Percentiles rank a stretch among this genome's conserved stretches.
These are phyloP conservation scores for Fusarium camptoceras DNA, from an alignment of 2,329 filamentous ascomycete genomes.

Conservation along the genomic window DNA sequence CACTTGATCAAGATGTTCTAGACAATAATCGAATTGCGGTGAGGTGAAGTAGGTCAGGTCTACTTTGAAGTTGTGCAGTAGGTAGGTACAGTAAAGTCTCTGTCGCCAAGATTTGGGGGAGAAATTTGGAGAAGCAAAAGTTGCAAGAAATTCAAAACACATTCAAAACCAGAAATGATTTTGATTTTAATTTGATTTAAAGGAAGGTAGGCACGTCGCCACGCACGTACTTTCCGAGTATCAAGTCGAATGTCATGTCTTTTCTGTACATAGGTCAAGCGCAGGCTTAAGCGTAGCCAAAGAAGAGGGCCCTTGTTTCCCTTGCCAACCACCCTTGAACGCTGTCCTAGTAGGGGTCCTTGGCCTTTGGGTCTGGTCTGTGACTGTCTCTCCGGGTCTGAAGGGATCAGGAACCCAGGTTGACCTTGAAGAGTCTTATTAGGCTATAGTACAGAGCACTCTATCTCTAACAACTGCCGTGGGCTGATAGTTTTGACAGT, in stretches of 20 bases:
- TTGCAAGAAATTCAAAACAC: slow-evolving; percentile 7
- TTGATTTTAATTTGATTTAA: not conserved
- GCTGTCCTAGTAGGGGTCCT: slow-evolving; percentile 25
- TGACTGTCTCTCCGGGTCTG: not conserved
- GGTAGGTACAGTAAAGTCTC: not conserved
- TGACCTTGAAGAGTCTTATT: slow-evolving; percentile 16
- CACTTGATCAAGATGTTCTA: slow-evolving; percentile 24
- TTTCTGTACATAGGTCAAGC: slow-evolving; percentile 5
- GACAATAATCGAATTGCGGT: slow-evolving; percentile 37
- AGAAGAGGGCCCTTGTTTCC: slow-evolving; percentile 19
- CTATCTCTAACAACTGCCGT: slow-evolving; percentile 29
- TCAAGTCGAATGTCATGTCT: slow-evolving; percentile 6
- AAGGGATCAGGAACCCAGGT: slow-evolving; percentile 15
- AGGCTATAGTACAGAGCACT: slow-evolving; percentile 13
- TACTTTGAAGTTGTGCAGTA: not conserved
- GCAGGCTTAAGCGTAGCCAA: slow-evolving; percentile 34
- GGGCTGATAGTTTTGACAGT: not conserved
- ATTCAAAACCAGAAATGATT: not conserved
- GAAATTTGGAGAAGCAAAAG: slow-evolving; percentile 1
- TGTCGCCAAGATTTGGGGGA: not conserved
- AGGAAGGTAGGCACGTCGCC: slow-evolving; percentile 19
- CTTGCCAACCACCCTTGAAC: slow-evolving; percentile 33
- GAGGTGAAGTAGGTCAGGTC: slow-evolving; percentile 22
- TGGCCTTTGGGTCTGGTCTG: not conserved
- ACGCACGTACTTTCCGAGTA: slow-evolving; percentile 18